Base-by-base conservation (phyloP, 2,329 filamentous ascomycete species). In the Curvularia verruculosa region DNA sequence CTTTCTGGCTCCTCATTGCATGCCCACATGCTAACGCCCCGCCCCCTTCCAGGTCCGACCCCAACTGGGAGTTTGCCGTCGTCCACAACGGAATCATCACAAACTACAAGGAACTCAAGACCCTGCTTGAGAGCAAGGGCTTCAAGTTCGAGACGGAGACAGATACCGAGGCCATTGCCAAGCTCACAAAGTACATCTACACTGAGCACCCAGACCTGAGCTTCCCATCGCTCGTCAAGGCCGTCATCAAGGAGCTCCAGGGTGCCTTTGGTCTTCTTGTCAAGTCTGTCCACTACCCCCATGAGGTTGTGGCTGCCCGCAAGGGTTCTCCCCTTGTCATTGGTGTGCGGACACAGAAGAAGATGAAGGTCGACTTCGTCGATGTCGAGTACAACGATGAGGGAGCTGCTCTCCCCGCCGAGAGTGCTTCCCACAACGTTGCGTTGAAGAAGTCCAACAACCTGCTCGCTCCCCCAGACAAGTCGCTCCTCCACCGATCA, bases 41-140 rank as follows among this genome's bases (percentile, higher is more conserved):
- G 40, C 28, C n/a, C 46, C n/a, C n/a, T n/a, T n/a, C 36, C 59
- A 96, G 93, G 80, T 98, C 94, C 66, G 95, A 99, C 79, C 87
- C 89, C 71, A 91, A 83, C 73, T 99, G 94, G 92, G 90, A 99
- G 82, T 99, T 99, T 80, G 86, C 91, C 66, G 89, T 99, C 71
- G 95, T 98, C 60, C 95, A 99, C 89, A 99, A 99, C 82, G 95
- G 95, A 76, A 99, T 99, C 85, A 99, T 99, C 81, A 99, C 95
- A 83, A 99, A 99, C 87, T 99, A 99, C 87, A 99, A 99, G 86
- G 95, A 99, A 83, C 84, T 99, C 73, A 96, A 94, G 87, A 91
- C 90, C 62, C 88, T 99, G 64, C 86, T 99, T 69, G 86, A 89
- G 81, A 85, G 85, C 84, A 99, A 98, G 86, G 95, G 95, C 76